phyloP scores from a whole-genome alignment of 176 grass and related monocot genomes.

The Raddia distichophylla region DNA sequence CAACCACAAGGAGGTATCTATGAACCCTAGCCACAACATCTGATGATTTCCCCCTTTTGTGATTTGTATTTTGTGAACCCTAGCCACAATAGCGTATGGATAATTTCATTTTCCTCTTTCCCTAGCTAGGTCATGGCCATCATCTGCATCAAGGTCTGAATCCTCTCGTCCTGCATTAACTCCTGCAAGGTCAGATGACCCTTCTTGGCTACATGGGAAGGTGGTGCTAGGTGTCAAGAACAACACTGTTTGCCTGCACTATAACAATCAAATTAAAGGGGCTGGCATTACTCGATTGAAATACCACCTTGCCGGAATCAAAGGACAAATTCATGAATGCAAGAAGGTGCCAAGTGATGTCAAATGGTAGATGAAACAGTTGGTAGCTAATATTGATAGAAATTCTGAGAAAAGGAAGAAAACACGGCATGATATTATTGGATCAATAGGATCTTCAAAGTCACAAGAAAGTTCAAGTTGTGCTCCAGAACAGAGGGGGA shows the following conservation, averaged over 20 bases:
- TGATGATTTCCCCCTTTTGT: too few relatives aligned
- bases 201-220: slow-evolving; percentile 32
- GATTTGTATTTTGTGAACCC: too few relatives aligned
- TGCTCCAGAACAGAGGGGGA: neutral
- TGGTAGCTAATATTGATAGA: neutral
- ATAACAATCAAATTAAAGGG: slow-evolving; percentile 39
- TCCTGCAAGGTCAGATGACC: neutral
- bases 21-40: too few relatives aligned
- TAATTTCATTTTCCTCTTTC: too few relatives aligned
- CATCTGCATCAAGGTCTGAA: neutral
- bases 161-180: neutral
- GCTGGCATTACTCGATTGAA: slow-evolving; percentile 41
- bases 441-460: slow-evolving; percentile 3
- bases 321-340: too few relatives aligned
- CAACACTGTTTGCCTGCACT: slow-evolving; percentile 38
- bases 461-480: slow-evolving; percentile 14
- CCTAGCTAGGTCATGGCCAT: neutral
- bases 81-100: too few relatives aligned
- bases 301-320: slow-evolving; percentile 13
- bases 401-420: slow-evolving; percentile 39
- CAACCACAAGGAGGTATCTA: too few relatives aligned
- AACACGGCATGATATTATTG: slow-evolving; percentile 25
- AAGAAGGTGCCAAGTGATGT: slow-evolving; percentile 35
- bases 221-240: neutral
- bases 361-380: slow-evolving; percentile 38